Evolutionary conservation across 208 protist genomes (phyloP), one percentile per base, ranked within the genome.

Genomic region (Trypanosoma mega): DNA sequence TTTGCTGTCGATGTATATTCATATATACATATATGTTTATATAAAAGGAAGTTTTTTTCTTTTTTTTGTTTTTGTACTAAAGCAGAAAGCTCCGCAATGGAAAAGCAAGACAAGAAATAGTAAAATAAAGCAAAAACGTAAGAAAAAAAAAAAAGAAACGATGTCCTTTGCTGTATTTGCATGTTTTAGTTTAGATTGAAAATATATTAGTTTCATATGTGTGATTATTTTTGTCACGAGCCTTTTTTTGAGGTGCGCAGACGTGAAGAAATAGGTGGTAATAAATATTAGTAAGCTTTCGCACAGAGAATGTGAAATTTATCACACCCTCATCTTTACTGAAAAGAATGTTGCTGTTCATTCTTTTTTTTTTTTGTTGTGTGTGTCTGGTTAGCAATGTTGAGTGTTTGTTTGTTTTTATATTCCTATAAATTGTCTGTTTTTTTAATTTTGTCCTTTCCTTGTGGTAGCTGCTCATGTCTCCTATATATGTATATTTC

Each of bases 1-100:
- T 63, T 53, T 43, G 46, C 45, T 20, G 34, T 65, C 55, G 5
- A 26, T 61, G 3, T 46, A 24, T 18, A 44, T 54, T 31, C 47
- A 60, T 41, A 76, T 49, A 65, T 27, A 72, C 49, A 68, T 41
- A 43, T n/a, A 68, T 33, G 31, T 16, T 45, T 46, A 43, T 37
- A 68, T 24, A 6, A 14, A 34, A 45, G 4, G 6, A 33, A 37
- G 14, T 30, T 36, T 60, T 5, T 47, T 48, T 18, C 55, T 34
- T 59, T 59, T 59, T 18, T 23, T 68, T 43, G 11, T 56, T 16
- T 41, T 50, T 49, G 51, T 1, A 23, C 24, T 29, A 36, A 26
- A 37, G 7, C 74, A 12, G 59, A 49, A 24, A 33, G 21, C 3
- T n/a, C 18, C 20, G 29, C 44, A 21, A 5, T 34, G n/a, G 45